phyloP scores from a whole-genome alignment of 2,329 filamentous ascomycete species.

The Hypoxylon sp. region DNA sequence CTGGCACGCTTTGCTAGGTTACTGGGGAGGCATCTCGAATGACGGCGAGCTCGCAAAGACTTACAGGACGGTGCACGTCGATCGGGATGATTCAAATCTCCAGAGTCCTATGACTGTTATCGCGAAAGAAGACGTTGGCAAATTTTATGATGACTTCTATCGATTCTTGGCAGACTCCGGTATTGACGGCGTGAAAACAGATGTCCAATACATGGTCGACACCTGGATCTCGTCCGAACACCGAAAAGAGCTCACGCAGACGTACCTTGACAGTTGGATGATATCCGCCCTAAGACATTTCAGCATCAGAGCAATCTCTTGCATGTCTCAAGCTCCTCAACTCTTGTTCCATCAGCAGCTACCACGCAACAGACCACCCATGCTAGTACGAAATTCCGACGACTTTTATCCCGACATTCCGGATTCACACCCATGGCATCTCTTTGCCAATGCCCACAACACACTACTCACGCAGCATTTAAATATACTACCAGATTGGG shows the following conservation, averaged over 20 bases:
- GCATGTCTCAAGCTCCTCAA: constrained; percentile 92
- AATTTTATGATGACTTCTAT: constrained; percentile 93
- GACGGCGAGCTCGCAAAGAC: constrained; percentile 75
- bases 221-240: constrained; percentile 72
- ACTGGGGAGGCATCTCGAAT: constrained; percentile 89
- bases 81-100: constrained; percentile 59
- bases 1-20: constrained; percentile 89
- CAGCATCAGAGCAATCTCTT: constrained; percentile 80
- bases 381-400: constrained; percentile 85
- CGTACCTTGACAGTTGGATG: constrained; percentile 88
- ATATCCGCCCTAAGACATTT: constrained; percentile 82
- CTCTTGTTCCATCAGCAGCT: constrained; percentile 87
- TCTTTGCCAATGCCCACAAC: constrained; percentile 95
- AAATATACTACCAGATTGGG: constrained; percentile 86
- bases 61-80: constrained; percentile 77
- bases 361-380: constrained; percentile 74
- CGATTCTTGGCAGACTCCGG: constrained; percentile 76
- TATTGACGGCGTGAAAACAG: constrained; percentile 89
- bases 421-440: constrained; percentile 89
- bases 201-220: constrained; percentile 91
- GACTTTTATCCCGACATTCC: constrained; percentile 90
- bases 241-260: constrained; percentile 74
- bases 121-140: constrained; percentile 74
- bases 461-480: constrained; percentile 82
- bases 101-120: constrained; percentile 77